phyloP scores from a whole-genome alignment of 331 rosid genomes.

The Malus hybrid region DNA sequence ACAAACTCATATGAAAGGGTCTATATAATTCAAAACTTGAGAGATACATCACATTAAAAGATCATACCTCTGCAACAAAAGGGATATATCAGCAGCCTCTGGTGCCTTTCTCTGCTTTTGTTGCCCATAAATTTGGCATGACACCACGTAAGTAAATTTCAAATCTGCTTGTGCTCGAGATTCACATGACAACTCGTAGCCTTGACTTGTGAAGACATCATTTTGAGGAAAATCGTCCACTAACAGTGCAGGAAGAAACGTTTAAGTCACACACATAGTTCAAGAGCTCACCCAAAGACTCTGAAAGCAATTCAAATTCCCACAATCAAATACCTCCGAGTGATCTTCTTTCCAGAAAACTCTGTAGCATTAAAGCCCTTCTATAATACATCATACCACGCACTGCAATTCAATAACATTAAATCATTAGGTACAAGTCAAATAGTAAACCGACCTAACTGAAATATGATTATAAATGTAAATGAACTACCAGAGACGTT shows the following conservation, averaged over 20 bases:
- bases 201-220: slow-evolving; percentile 51
- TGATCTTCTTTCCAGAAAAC: slow-evolving; percentile 70
- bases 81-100: slow-evolving; percentile 91
- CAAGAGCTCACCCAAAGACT: neutral
- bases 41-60: neutral
- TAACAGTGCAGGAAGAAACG: slow-evolving; percentile 14
- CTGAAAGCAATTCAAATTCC: neutral
- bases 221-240: slow-evolving; percentile 53
- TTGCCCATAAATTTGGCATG: slow-evolving; percentile 99
- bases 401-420: slow-evolving; percentile 43
- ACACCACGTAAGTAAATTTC: slow-evolving; percentile 91
- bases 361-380: slow-evolving; percentile 94
- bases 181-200: slow-evolving; percentile 72
- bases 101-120: slow-evolving; percentile 71
- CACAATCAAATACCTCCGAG: slow-evolving; percentile 58
- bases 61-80: slow-evolving; percentile 79
- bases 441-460: neutral
- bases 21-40: neutral
- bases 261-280: slow-evolving; percentile 14
- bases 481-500: neutral
- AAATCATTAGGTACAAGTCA: slow-evolving; percentile 5
- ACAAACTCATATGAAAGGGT: neutral
- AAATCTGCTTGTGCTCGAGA: slow-evolving; percentile 93
- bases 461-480: neutral
- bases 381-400: slow-evolving; percentile 99